A percentile compares a stretch with the other conserved stretches of the same genome.
Conservation (phyloP, 331 rosid genomes). For the Saraca asoca region DNA sequence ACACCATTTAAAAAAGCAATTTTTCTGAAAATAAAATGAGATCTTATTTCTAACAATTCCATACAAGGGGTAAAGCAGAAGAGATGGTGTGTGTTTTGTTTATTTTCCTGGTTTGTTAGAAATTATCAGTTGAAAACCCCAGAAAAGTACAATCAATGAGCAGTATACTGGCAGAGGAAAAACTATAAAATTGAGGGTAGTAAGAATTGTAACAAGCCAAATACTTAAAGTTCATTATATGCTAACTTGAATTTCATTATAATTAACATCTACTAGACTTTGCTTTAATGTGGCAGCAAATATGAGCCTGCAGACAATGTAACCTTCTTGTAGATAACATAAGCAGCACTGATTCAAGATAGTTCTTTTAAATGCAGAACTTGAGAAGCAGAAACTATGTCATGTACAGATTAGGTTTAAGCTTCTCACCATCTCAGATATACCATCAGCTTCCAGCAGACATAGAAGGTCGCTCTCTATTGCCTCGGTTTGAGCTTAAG, state of each 20-base stretch:
- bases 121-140: no score
- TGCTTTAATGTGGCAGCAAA: no score
- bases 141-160: no score
- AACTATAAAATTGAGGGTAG: no score
- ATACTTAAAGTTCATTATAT: background rate
- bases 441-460: constrained; percentile 15
- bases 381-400: constrained; percentile 8
- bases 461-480: constrained; percentile 16
- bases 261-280: background rate
- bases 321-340: background rate
- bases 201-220: no score
- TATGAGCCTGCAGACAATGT: background rate
- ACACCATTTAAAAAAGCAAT: no score
- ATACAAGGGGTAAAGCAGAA: no score
- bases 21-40: no score
- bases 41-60: no score
- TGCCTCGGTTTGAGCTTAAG: constrained; percentile 65
- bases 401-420: constrained; percentile 29
- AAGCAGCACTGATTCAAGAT: constrained; percentile 6
- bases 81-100: no score
- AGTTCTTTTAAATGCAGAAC: constrained; percentile 11
- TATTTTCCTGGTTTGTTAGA: no score
- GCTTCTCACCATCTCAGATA: constrained; percentile 23
- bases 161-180: no score
- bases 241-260: background rate